Evolutionary conservation across 306 rosid genomes (phyloP).

Genomic region (Clitoria ternatea): DNA sequence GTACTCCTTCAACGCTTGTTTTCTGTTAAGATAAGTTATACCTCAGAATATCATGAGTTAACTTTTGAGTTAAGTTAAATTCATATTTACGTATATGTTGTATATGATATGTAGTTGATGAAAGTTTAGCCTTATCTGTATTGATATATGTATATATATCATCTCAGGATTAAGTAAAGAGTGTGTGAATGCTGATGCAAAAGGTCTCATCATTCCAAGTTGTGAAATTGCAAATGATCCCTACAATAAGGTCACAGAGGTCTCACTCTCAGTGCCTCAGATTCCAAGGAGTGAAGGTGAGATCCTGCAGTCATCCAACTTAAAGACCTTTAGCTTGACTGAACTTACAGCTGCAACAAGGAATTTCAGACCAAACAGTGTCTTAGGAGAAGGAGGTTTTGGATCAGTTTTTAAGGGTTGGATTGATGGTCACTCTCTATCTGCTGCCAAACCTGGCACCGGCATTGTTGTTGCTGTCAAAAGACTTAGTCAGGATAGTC

Average conservation of each 20-base stretch:
- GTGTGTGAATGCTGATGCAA: constrained; percentile 21
- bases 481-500: constrained; percentile 41
- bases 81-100: not conserved
- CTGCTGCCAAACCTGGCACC: constrained; percentile 49
- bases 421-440: constrained; percentile 48
- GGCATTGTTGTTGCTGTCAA: constrained; percentile 54
- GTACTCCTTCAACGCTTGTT: not conserved
- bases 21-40: not conserved
- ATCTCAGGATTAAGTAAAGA: constrained; percentile 46
- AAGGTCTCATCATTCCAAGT: constrained; percentile 18
- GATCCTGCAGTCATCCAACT: constrained; percentile 42
- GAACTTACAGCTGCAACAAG: constrained; percentile 57
- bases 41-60: too few species aligned
- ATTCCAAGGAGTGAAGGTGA: constrained; percentile 39
- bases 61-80: too few species aligned
- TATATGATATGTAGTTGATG: not conserved
- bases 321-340: constrained; percentile 42
- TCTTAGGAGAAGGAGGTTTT: constrained; percentile 47
- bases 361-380: constrained; percentile 53
- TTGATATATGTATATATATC: not conserved
- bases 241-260: constrained; percentile 28
- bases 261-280: constrained; percentile 10
- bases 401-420: constrained; percentile 69
- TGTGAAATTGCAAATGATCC: constrained; percentile 13
- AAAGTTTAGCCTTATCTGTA: not conserved